Evolutionary conservation across 495 filamentous ascomycete genomes (phyloP).

Genomic region (Daldinia caldariorum): DNA sequence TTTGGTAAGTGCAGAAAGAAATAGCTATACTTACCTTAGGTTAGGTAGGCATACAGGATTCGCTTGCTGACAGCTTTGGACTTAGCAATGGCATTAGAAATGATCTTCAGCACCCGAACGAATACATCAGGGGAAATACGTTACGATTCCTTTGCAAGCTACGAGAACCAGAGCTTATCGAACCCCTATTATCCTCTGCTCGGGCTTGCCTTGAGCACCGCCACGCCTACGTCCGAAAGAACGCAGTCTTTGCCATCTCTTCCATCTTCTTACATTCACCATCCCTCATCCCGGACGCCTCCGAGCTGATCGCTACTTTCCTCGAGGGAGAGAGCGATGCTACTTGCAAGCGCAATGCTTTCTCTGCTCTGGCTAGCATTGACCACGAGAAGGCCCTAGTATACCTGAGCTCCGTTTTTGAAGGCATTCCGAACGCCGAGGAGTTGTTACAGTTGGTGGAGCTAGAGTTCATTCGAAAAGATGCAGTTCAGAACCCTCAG

Average conservation of each 20-base stretch:
- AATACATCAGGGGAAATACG: conserved; percentile 97
- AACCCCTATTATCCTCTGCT: conserved; percentile 91
- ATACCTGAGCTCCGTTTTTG: conserved; percentile 90
- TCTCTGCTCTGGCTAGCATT: conserved; percentile 88
- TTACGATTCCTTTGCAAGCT: conserved; percentile 97
- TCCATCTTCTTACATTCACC: conserved; percentile 94
- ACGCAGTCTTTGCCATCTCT: conserved; percentile 92
- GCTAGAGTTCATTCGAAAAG: conserved; percentile 96
- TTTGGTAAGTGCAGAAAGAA: conserved; percentile 74
- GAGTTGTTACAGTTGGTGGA: conserved; percentile 93
- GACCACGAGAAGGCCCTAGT: conserved; percentile 92
- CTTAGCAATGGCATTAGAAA: conserved; percentile 95
- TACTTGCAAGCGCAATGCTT: conserved; percentile 98
- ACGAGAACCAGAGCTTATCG: conserved; percentile 92
- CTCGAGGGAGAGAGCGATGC: conserved; percentile 90
- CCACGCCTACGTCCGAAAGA: conserved; percentile 98
- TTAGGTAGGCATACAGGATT: not conserved
- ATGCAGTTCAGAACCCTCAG: conserved; percentile 91
- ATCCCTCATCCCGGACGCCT: conserved; percentile 91
- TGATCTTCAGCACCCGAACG: conserved; percentile 96
- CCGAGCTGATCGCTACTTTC: conserved; percentile 90
- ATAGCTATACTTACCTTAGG: not conserved
- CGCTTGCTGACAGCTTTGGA: conserved; percentile 30
- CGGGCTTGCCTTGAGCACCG: conserved; percentile 92
- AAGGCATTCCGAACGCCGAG: conserved; percentile 92